Percentiles rank a stretch among this genome's conserved stretches.
Evolutionary conservation across 805 yeast genomes (phyloP).

Genomic region (Kodamaea kaohsiungensis): DNA sequence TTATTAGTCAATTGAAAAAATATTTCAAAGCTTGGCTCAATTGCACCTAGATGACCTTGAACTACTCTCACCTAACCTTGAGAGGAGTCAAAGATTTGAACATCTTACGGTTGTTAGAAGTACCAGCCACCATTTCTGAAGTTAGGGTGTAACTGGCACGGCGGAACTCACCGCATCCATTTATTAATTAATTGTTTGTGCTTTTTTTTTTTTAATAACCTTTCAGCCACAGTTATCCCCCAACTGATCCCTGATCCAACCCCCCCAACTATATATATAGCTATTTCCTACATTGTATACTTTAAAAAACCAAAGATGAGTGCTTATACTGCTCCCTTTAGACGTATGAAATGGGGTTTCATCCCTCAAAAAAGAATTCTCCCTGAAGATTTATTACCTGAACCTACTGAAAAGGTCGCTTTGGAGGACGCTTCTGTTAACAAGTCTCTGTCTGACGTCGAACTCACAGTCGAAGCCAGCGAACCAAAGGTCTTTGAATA

Average conservation of each 20-base stretch:
- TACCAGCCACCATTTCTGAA: background rate
- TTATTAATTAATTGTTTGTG: background rate
- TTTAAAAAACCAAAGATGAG: background rate
- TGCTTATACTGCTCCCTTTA: background rate
- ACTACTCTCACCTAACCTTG: too few species aligned
- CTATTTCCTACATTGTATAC: background rate
- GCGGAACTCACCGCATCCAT: background rate
- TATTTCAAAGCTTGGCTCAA: background rate
- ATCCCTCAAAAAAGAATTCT: conserved; percentile 35
- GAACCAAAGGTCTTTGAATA: conserved; percentile 30
- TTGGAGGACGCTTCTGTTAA: background rate
- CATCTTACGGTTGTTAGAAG: too few species aligned
- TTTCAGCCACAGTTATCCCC: background rate
- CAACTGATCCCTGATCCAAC: background rate
- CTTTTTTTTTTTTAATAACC: background rate
- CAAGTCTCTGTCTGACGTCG: conserved; percentile 3
- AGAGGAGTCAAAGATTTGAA: too few species aligned
- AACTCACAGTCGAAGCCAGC: background rate
- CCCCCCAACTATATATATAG: background rate
- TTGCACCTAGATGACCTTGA: too few species aligned
- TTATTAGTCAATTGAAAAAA: background rate
- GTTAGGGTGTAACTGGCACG: background rate
- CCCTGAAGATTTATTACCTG: conserved; percentile 25
- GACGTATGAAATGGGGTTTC: conserved; percentile 33
- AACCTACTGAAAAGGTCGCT: background rate